Conservation (phyloP, 2,329 filamentous ascomycete genomes). For the Cladosporium sp. region DNA sequence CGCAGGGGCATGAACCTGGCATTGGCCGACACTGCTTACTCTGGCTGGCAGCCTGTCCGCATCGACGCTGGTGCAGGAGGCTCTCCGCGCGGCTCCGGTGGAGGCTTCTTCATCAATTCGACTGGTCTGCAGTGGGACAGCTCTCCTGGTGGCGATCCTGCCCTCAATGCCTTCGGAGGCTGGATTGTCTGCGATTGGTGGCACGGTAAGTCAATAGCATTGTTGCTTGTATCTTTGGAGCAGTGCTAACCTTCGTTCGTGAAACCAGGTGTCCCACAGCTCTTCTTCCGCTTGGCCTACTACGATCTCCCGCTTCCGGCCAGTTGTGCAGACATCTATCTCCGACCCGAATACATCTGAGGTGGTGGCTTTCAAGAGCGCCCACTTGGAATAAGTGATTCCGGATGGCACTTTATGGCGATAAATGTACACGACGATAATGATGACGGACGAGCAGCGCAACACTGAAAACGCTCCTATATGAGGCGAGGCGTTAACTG, state of each 20-base stretch:
- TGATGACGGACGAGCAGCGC: neutral
- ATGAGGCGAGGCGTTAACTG: neutral
- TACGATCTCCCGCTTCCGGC: constrained; percentile 27
- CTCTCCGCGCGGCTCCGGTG: constrained; percentile 2
- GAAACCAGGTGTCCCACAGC: constrained; percentile 30
- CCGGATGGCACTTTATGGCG: neutral
- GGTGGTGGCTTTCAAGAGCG: neutral
- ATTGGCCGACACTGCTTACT: constrained; percentile 29
- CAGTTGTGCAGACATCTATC: constrained; percentile 36
- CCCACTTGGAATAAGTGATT: no score
- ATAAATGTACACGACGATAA: neutral
- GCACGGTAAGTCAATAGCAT: constrained; percentile 2
- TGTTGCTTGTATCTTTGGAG: no score
- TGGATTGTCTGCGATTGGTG: constrained; percentile 28
- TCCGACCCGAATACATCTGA: constrained; percentile 32
- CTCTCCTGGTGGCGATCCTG: constrained; percentile 16
- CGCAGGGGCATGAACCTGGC: constrained; percentile 19
- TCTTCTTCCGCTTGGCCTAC: constrained; percentile 33
- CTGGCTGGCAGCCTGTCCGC: constrained; percentile 35
- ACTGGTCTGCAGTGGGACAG: constrained; percentile 37
- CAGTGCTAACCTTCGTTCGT: neutral
- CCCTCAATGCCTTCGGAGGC: constrained; percentile 29
- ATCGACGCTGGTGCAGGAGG: constrained; percentile 31
- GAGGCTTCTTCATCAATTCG: constrained; percentile 35
- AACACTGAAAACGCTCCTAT: neutral